These are phyloP conservation scores for Anthracocystis panici-leucophaei DNA, from an alignment of 1,284 basidiomycete genomes.

Conservation along the genomic window DNA sequence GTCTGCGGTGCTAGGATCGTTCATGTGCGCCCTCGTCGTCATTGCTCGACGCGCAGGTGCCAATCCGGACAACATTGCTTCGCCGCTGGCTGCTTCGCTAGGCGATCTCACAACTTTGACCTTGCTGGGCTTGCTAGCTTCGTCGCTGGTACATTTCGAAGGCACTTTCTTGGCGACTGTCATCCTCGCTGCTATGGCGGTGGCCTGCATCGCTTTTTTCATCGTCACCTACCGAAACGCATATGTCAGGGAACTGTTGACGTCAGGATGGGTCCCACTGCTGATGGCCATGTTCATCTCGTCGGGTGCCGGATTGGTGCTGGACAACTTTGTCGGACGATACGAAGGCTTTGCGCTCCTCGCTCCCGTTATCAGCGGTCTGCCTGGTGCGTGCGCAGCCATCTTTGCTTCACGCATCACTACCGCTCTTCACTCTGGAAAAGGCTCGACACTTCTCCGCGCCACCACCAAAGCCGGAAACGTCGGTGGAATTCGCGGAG, in stretches of 20 bases:
- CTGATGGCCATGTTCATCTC: slow-evolving; percentile 93
- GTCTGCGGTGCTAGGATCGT: slow-evolving; percentile 84
- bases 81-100: slow-evolving; percentile 89
- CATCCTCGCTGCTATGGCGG: slow-evolving; percentile 76
- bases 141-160: slow-evolving; percentile 67
- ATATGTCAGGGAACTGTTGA: slow-evolving; percentile 79
- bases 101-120: slow-evolving; percentile 88
- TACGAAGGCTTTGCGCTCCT: slow-evolving; percentile 90
- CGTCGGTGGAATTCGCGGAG: slow-evolving; percentile 26
- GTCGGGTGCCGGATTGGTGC: slow-evolving; percentile 87
- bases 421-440: slow-evolving; percentile 79
- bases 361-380: slow-evolving; percentile 86
- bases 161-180: slow-evolving; percentile 70
- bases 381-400: slow-evolving; percentile 80
- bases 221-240: slow-evolving; percentile 76
- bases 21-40: slow-evolving; percentile 90
- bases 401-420: slow-evolving; percentile 92
- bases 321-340: slow-evolving; percentile 86
- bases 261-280: slow-evolving; percentile 88
- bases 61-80: slow-evolving; percentile 96
- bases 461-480: slow-evolving; percentile 28
- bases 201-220: slow-evolving; percentile 75
- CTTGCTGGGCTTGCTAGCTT: slow-evolving; percentile 68
- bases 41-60: slow-evolving; percentile 80
- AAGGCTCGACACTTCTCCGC: slow-evolving; percentile 38